A percentile compares a stretch with the other conserved stretches of the same genome.
Evolutionary conservation across 1,284 basidiomycete species (phyloP).

Genomic region (Thelephora terrestris): DNA sequence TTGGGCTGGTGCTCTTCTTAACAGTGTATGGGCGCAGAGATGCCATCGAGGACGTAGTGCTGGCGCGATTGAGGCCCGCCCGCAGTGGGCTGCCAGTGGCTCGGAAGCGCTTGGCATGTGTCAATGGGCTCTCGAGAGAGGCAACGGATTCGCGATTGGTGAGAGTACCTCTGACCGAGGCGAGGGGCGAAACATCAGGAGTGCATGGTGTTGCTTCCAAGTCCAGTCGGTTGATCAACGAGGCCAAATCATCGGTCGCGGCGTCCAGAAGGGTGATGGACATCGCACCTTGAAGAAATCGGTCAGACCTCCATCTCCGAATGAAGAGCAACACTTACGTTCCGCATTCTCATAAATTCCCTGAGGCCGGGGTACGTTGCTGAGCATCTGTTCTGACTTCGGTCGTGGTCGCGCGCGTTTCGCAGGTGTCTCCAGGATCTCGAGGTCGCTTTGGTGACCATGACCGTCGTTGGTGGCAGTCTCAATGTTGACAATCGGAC

Average conservation of each 20-base stretch:
- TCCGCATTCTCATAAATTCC: constrained; percentile 45
- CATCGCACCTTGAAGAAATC: constrained; percentile 38
- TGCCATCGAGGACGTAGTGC: constrained; percentile 34
- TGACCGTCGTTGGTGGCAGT: constrained; percentile 45
- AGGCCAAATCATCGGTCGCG: constrained; percentile 67
- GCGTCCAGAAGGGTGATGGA: constrained; percentile 49
- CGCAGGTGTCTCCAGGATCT: constrained; percentile 33
- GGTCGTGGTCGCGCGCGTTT: constrained; percentile 46
- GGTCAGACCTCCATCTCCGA: background rate
- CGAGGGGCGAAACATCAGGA: constrained; percentile 35
- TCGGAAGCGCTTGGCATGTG: background rate
- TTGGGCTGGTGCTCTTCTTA: constrained; percentile 18
- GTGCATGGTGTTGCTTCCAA: constrained; percentile 59
- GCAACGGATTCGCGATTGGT: background rate
- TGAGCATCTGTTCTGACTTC: constrained; percentile 54
- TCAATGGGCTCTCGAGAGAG: constrained; percentile 31
- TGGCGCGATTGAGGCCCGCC: constrained; percentile 23
- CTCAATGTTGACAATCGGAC: constrained; percentile 38
- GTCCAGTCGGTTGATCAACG: constrained; percentile 63
- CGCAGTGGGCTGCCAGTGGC: constrained; percentile 16
- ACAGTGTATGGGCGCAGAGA: constrained; percentile 55
- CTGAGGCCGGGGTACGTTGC: constrained; percentile 31
- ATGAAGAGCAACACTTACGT: constrained; percentile 27
- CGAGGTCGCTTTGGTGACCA: constrained; percentile 19
- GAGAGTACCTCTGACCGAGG: background rate